These are phyloP conservation scores for Neopestalotiopsis sp. DNA, from an alignment of 2,329 filamentous ascomycete species.

Conservation along the genomic window DNA sequence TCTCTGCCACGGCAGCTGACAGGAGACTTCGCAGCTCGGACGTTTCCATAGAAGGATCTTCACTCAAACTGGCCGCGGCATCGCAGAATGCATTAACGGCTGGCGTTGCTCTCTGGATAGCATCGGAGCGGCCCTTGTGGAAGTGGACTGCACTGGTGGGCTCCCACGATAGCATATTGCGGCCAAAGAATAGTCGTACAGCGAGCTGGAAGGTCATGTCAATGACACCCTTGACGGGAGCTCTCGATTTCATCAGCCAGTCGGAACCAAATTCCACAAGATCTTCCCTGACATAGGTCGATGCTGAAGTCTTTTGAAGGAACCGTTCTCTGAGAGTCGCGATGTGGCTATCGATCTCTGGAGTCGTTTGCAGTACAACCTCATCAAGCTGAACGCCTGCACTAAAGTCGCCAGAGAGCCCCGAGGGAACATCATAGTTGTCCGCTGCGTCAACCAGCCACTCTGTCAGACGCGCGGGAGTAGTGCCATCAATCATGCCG, in stretches of 20 bases:
- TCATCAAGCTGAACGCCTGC: slow-evolving; percentile 4
- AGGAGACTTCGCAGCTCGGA: slow-evolving; percentile 8
- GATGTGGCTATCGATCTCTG: slow-evolving; percentile 12
- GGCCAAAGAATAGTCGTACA: slow-evolving; percentile 17
- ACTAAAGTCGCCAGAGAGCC: too few relatives aligned
- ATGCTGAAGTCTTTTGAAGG: background rate
- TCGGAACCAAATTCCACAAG: slow-evolving; percentile 18
- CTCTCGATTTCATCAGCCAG: slow-evolving; percentile 15
- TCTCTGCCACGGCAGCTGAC: background rate
- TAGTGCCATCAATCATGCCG: slow-evolving; percentile 20
- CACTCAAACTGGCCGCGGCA: slow-evolving; percentile 6
- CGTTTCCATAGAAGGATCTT: background rate
- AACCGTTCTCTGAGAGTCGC: background rate
- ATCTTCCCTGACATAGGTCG: slow-evolving; percentile 16
- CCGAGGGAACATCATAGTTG: background rate
- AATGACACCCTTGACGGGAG: slow-evolving; percentile 18
- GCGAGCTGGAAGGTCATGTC: slow-evolving; percentile 19
- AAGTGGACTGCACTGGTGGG: slow-evolving; percentile 11
- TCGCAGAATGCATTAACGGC: slow-evolving; percentile 18
- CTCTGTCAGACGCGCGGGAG: slow-evolving; percentile 12
- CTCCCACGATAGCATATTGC: slow-evolving; percentile 18
- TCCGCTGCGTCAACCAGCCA: slow-evolving; percentile 9
- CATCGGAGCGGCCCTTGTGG: slow-evolving; percentile 15
- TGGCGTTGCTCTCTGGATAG: slow-evolving; percentile 18
- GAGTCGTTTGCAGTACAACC: slow-evolving; percentile 7